phyloP scores from a whole-genome alignment of 352 stramenopile genomes.

The Globisporangium polare region DNA sequence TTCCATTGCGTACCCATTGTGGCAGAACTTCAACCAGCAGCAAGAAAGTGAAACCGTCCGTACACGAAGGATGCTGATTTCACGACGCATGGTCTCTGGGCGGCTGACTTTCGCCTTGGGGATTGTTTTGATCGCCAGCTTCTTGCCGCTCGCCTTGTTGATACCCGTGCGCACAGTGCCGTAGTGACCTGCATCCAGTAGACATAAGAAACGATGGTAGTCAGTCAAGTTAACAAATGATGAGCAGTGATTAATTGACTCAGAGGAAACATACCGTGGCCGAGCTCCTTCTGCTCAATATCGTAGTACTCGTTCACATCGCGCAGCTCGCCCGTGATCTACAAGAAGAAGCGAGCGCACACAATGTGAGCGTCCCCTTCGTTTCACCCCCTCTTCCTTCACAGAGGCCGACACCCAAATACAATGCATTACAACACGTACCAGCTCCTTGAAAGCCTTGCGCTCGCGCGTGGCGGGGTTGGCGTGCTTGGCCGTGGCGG shows the following conservation, averaged over 20 bases:
- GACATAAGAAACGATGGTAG: neutral
- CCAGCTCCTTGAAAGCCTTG: constrained; percentile 71
- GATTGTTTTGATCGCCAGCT: constrained; percentile 99
- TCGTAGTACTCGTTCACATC: constrained; percentile 86
- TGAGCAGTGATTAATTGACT: neutral
- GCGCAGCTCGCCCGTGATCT: constrained; percentile 82
- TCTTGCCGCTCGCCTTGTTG: constrained; percentile 90
- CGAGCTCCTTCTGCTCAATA: constrained; percentile 87
- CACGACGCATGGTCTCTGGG: constrained; percentile 93
- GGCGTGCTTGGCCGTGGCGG: constrained; percentile 18
- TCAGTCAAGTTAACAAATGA: neutral
- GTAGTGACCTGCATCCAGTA: constrained; percentile 85
- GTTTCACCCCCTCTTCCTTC: neutral
- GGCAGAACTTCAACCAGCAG: neutral
- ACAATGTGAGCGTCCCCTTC: neutral
- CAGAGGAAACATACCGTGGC: constrained; percentile 36
- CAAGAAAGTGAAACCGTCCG: constrained; percentile 22
- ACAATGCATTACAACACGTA: constrained; percentile 17
- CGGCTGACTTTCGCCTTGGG: constrained; percentile 95
- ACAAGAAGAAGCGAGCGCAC: constrained; percentile 2
- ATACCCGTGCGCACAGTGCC: constrained; percentile 96
- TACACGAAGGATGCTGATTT: constrained; percentile 89
- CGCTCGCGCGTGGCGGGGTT: constrained; percentile 49
- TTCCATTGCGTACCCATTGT: constrained; percentile 3
- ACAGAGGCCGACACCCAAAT: neutral